Base-by-base conservation (phyloP, 805 yeast genomes). In the Candida hungchunana region DNA sequence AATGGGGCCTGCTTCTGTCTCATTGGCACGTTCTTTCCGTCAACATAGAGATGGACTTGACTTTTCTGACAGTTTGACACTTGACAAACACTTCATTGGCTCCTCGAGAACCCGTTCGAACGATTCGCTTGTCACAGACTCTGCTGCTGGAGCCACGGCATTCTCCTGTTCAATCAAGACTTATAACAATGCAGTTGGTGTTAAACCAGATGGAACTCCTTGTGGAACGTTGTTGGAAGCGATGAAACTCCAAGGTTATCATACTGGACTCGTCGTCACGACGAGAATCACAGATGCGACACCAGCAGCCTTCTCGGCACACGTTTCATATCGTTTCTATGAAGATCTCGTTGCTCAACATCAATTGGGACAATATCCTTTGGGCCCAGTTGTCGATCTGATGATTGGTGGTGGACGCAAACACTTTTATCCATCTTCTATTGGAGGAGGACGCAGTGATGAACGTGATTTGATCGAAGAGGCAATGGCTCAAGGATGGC, bases 141-240 rank as follows among this genome's bases (percentile, higher is more conserved):
- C 95, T 19, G 97, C 97, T 9, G 97, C 97, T 2, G 97, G 96
- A 12, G 97, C 96, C 12, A 87, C 96, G 11, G 96, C 95, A 1
- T 89, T 88, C 53, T 70, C 95, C 0, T 86, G 96, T 59, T 90
- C 79, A 6, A 53, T 77, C 50, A 89, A 89, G 64, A 66, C 88
- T 5, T 87, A 85, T 62, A 89, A 89, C 57, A 93, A 94, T 12
- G 96, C 95, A 10, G 83, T 89, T 56, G 95, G 87, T n/a, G 95
- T 89, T 12, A 72, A 73, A 41, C 76, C 86, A 1, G 61, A 67
- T 21, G 66, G 71, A 31, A 47, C 53, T n/a, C 95, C 97, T 6
- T 83, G 95, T 55, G 96, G 95, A 6, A 86, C 96, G 2, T 62
- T 89, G 26, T 64, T 89, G 46, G 97, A 89, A 61, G 95, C 94